Percentiles rank a stretch among this genome's conserved stretches.
Evolutionary conservation across 345 rosid genomes (phyloP).

Genomic region (Syzygium oleosum): DNA sequence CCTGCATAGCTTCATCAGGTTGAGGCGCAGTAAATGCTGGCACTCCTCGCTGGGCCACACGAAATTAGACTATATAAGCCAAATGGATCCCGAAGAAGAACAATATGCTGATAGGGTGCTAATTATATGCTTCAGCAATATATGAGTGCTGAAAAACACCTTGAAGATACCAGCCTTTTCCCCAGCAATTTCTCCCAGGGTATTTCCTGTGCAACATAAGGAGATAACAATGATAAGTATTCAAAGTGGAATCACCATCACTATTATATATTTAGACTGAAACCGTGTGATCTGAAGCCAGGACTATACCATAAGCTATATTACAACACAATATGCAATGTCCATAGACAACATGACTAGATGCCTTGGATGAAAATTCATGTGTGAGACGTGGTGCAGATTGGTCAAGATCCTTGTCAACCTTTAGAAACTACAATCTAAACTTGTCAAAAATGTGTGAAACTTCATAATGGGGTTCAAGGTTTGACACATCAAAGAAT

Average conservation of each 20-base stretch:
- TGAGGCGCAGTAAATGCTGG: constrained; percentile 94
- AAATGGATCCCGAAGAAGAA: background rate
- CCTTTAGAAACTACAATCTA: background rate
- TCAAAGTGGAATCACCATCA: background rate
- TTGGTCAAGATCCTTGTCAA: background rate
- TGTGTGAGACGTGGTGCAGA: background rate
- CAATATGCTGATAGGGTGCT: background rate
- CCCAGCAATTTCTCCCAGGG: constrained; percentile 93
- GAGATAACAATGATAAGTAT: constrained; percentile 2
- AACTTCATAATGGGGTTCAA: background rate
- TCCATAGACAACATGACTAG: background rate
- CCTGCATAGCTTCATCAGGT: constrained; percentile 92
- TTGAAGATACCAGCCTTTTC: constrained; percentile 97
- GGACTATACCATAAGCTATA: background rate
- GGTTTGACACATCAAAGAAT: background rate
- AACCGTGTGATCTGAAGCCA: background rate
- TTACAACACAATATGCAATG: background rate
- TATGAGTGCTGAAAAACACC: constrained; percentile 33
- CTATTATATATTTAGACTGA: background rate
- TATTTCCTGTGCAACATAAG: constrained; percentile 54
- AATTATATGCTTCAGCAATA: background rate
- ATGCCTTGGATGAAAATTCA: background rate
- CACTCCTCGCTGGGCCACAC: constrained; percentile 46
- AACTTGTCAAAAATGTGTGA: background rate
- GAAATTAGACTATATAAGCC: background rate